These are phyloP conservation scores for Acacia melanoxylon DNA, from an alignment of 306 rosid species.

Conservation along the genomic window DNA sequence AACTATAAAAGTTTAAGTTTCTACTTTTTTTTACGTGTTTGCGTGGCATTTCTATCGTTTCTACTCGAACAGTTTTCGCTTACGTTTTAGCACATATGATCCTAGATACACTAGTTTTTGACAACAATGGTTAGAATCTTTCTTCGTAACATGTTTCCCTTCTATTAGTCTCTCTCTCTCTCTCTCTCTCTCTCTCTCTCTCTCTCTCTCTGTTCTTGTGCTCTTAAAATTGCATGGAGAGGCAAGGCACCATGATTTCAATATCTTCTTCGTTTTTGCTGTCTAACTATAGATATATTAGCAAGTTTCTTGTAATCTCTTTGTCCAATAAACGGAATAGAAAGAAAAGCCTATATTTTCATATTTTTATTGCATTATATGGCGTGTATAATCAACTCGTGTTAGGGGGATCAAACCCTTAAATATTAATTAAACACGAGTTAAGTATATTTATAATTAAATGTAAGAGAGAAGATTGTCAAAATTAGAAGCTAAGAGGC, in stretches of 20 bases:
- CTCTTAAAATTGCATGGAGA: conserved; percentile 18
- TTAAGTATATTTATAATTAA: too few relatives aligned
- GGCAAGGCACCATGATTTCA: conserved; percentile 3
- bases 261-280: conserved; percentile 2
- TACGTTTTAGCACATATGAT: too few relatives aligned
- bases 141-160: conserved; percentile 37
- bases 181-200: conserved; percentile 23
- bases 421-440: too few relatives aligned
- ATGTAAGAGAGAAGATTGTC: too few relatives aligned
- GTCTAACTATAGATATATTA: background rate
- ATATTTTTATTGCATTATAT: background rate
- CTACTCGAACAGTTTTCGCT: too few relatives aligned
- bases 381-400: background rate
- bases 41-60: too few relatives aligned
- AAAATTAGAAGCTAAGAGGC: too few relatives aligned
- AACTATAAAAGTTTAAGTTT: too few relatives aligned
- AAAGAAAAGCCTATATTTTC: conserved; percentile 19
- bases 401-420: background rate
- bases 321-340: conserved; percentile 10
- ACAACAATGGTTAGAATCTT: conserved; percentile 28
- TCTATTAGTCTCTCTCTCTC: conserved; percentile 23
- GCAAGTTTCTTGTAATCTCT: background rate
- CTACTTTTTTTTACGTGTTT: too few relatives aligned
- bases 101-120: too few relatives aligned
- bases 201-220: background rate